Evolutionary conservation across 2,329 filamentous ascomycete species (phyloP), one percentile per base, ranked within the genome.

Genomic region (Botryotinia globosa): DNA sequence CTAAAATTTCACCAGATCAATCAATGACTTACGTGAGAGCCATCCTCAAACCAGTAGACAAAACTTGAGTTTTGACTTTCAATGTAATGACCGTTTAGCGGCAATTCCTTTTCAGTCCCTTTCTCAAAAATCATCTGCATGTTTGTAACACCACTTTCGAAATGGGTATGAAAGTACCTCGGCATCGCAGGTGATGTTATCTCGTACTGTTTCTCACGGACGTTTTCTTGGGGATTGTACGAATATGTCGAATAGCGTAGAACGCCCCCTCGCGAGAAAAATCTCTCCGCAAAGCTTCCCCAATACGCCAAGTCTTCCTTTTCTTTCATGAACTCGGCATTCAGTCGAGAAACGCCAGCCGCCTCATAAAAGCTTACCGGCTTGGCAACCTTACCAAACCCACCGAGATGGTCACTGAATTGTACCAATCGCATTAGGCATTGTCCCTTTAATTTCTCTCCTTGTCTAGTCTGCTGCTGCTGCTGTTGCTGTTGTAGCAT

Each of bases 131-230:
- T 89, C 80, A 98, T 87, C 81, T 97, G 94, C 77, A 98, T 93
- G 71, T 90, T 93, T 77, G 89, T 91, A 72, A 98, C 90, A 10
- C 94, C 94, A 74, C 93, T 95, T 73, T 91, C 91, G 80, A 96
- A 98, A 78, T 97, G 92, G 0, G 93, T 94, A 78, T 92, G 90
- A 81, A 97, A 98, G 82, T 96, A 98, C 78, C 95, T 90, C 48
- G 95, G 89, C 63, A 99, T 85, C 0, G 92, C 92, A 5, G 94
- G 89, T 73, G 89, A 93, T 4, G 91, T 88, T 66, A 98, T 94
- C 80, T 98, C 94, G 78, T 94, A 98, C 78, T 92, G 89, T 83
- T 97, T 98, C 72, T 91, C 87, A 29, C 84, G 85, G 51, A 83
- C 83, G 63, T 89, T 86, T 62, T 90, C 88, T 56, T 29, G n/a